Evolutionary conservation across 805 yeast species (phyloP).

Genomic region (Wickerhamiella parazyma): DNA sequence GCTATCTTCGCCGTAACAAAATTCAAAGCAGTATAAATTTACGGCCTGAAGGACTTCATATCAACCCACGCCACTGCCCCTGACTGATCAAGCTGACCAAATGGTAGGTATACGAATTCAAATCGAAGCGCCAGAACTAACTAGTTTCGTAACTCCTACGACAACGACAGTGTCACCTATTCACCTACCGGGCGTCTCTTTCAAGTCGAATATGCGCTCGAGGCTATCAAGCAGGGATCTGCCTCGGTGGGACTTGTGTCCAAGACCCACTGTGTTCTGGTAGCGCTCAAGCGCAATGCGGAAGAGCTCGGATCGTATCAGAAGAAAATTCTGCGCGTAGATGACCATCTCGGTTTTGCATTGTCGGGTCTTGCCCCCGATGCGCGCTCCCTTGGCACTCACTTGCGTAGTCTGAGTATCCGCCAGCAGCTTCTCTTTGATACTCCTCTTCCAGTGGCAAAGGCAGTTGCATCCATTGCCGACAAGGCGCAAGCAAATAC

Average conservation of each 20-base stretch:
- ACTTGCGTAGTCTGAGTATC: constrained; percentile 82
- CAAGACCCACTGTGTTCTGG: constrained; percentile 75
- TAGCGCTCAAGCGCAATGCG: constrained; percentile 89
- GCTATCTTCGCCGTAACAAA: too few species aligned
- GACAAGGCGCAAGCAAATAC: constrained; percentile 97
- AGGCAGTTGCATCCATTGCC: constrained; percentile 75
- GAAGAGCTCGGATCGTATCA: constrained; percentile 97
- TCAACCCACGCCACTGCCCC: too few species aligned
- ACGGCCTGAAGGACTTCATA: too few species aligned
- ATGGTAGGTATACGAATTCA: background rate
- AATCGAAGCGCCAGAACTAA: background rate
- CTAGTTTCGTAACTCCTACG: constrained; percentile 93
- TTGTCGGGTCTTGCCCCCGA: constrained; percentile 97
- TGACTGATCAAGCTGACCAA: background rate
- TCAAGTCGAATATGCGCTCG: constrained; percentile 79
- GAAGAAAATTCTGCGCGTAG: constrained; percentile 81
- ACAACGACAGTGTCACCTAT: constrained; percentile 95
- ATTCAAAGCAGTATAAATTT: too few species aligned
- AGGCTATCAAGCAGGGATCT: constrained; percentile 95
- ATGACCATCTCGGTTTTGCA: constrained; percentile 87
- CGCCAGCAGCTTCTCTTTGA: constrained; percentile 71
- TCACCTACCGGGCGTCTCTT: constrained; percentile 90
- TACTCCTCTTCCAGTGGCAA: constrained; percentile 69
- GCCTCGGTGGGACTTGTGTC: constrained; percentile 93
- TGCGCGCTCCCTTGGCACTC: constrained; percentile 85